A percentile compares a stretch with the other conserved stretches of the same genome.
Conservation (phyloP, 2,329 filamentous ascomycete genomes). For the Ceratocystis destructans region DNA sequence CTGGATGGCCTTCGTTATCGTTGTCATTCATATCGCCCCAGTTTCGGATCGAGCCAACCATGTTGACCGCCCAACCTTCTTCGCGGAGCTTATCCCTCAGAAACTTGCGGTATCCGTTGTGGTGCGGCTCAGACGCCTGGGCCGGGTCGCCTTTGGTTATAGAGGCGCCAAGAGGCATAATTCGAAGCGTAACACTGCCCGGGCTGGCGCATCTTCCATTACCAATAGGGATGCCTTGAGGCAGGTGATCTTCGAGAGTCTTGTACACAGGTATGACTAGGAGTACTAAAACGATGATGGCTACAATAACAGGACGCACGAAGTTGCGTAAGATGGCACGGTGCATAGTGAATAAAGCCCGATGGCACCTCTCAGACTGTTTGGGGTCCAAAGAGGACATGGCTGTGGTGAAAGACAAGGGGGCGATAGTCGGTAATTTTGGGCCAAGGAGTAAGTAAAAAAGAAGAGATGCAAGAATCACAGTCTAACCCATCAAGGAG, state of each 20-base stretch:
- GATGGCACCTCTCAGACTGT: background rate
- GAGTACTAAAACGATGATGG: background rate
- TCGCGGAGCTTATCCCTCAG: conserved; percentile 24
- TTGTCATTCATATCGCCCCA: conserved; percentile 28
- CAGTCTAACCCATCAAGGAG: too few relatives aligned
- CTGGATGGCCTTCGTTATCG: conserved; percentile 22
- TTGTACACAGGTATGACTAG: background rate
- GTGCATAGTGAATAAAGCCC: background rate
- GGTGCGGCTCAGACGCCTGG: conserved; percentile 4
- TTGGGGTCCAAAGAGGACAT: background rate
- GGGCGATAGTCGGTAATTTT: too few relatives aligned
- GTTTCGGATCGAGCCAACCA: conserved; percentile 29
- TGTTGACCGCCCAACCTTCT: conserved; percentile 27
- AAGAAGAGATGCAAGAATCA: too few relatives aligned
- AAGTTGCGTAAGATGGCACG: background rate
- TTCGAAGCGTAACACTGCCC: conserved; percentile 20
- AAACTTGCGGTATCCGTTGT: conserved; percentile 28
- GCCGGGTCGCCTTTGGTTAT: conserved; percentile 27
- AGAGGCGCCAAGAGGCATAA: conserved; percentile 28
- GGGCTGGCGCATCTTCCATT: conserved; percentile 1
- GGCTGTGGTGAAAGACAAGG: background rate
- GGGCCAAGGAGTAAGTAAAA: too few relatives aligned
- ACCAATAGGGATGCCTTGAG: background rate
- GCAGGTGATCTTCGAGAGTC: background rate
- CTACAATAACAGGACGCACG: background rate